phyloP scores from a whole-genome alignment of 495 filamentous ascomycete genomes.

The Hypoxylon fragiforme region DNA sequence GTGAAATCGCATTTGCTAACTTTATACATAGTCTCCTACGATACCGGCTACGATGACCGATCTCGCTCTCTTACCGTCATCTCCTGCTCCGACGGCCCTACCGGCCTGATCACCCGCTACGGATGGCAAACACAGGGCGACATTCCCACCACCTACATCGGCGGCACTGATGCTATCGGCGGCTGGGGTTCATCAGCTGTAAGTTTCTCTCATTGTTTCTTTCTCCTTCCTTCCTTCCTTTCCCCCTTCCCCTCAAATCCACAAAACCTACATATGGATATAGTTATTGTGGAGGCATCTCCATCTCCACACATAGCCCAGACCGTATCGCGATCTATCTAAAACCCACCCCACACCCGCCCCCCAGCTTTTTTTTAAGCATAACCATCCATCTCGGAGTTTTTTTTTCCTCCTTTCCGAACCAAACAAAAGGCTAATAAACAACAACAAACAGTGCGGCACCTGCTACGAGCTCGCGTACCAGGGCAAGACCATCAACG shows the following conservation, averaged over 20 bases:
- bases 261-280: too few species aligned
- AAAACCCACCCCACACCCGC: too few species aligned
- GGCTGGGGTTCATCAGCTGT: conserved; percentile 58
- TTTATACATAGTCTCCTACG: conserved; percentile 54
- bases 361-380: too few species aligned
- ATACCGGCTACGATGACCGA: conserved; percentile 59
- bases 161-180: conserved; percentile 60
- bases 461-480: conserved; percentile 69
- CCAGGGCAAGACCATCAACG: conserved; percentile 60
- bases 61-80: conserved; percentile 49
- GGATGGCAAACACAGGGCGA: conserved; percentile 50
- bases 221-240: background rate
- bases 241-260: background rate
- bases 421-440: conserved; percentile 22
- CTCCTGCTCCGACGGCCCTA: conserved; percentile 61
- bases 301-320: background rate
- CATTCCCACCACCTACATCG: conserved; percentile 62
- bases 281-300: too few species aligned
- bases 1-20: too few species aligned
- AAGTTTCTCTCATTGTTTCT: background rate
- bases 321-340: background rate
- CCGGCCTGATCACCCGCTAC: conserved; percentile 60
- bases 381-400: too few species aligned
- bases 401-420: too few species aligned
- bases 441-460: conserved; percentile 57